Conservation (phyloP, 139 green algal genomes). For the Dunaliella sp. region DNA sequence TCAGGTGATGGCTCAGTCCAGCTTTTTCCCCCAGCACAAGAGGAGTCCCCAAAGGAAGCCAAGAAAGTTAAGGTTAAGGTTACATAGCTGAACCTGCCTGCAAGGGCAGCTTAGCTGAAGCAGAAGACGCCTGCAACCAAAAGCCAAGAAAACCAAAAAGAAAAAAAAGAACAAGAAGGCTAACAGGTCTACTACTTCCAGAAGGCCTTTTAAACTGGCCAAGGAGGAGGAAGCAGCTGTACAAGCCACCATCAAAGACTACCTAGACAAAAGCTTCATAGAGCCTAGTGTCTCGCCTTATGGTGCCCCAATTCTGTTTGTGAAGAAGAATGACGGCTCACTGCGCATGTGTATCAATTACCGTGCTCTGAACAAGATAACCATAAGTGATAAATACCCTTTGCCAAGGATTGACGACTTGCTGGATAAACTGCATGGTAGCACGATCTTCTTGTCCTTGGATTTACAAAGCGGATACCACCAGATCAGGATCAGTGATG, state of each 20-base stretch:
- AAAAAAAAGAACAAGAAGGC: neutral
- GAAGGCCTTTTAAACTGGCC: too few species aligned
- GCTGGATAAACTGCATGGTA: conserved; percentile 35
- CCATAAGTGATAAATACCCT: conserved; percentile 25
- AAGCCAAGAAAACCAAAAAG: neutral
- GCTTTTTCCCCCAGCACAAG: too few species aligned
- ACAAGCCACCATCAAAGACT: neutral
- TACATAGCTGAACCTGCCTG: too few species aligned
- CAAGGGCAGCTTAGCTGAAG: too few species aligned
- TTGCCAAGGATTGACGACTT: conserved; percentile 51
- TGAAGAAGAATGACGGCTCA: conserved; percentile 39
- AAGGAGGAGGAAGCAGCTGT: conserved; percentile 3
- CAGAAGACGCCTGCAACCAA: neutral
- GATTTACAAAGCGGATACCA: conserved; percentile 46
- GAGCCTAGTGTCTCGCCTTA: conserved; percentile 7
- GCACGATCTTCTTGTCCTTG: conserved; percentile 31
- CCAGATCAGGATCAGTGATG: conserved; percentile 28
- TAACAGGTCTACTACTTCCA: too few species aligned
- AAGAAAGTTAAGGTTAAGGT: too few species aligned
- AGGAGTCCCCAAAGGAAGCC: too few species aligned
- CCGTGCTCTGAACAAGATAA: conserved; percentile 25
- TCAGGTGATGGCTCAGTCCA: too few species aligned
- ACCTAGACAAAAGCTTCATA: conserved; percentile 7
- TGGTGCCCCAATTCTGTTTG: conserved; percentile 12
- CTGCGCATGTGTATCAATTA: conserved; percentile 49